These are phyloP conservation scores for Potentilla sterilis DNA, from an alignment of 306 rosid species.

Conservation along the genomic window DNA sequence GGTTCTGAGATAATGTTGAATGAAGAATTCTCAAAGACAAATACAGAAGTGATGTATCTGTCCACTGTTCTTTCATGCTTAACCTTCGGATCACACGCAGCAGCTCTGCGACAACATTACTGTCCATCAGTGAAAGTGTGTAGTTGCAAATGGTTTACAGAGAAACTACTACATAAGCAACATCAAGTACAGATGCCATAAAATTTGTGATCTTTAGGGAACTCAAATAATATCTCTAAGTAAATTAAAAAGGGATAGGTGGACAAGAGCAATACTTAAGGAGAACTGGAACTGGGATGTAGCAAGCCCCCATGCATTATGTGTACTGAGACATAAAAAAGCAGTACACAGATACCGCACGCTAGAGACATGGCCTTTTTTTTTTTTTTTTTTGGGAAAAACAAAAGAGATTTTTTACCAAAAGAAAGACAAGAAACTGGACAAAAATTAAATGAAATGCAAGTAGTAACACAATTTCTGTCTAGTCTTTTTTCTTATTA, in stretches of 20 bases:
- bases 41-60: slow-evolving; percentile 66
- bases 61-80: slow-evolving; percentile 80
- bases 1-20: slow-evolving; percentile 70
- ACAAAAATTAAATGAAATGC: no score
- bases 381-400: no score
- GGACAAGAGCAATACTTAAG: neutral
- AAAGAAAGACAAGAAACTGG: neutral
- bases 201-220: neutral
- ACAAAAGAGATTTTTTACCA: neutral
- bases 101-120: slow-evolving; percentile 60
- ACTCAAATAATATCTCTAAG: neutral
- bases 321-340: neutral
- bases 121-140: slow-evolving; percentile 27
- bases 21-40: slow-evolving; percentile 76
- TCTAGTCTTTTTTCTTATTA: neutral
- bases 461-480: no score
- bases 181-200: neutral
- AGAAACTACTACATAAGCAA: neutral
- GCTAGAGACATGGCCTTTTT: neutral
- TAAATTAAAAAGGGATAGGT: neutral
- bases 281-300: neutral
- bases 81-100: slow-evolving; percentile 82
- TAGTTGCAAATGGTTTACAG: slow-evolving; percentile 1
- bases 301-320: neutral
- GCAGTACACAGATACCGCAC: neutral